Percentiles rank a stretch among this genome's conserved stretches.
Evolutionary conservation across 2,329 filamentous ascomycete species (phyloP).

Genomic region (Fonsecaea nubica): DNA sequence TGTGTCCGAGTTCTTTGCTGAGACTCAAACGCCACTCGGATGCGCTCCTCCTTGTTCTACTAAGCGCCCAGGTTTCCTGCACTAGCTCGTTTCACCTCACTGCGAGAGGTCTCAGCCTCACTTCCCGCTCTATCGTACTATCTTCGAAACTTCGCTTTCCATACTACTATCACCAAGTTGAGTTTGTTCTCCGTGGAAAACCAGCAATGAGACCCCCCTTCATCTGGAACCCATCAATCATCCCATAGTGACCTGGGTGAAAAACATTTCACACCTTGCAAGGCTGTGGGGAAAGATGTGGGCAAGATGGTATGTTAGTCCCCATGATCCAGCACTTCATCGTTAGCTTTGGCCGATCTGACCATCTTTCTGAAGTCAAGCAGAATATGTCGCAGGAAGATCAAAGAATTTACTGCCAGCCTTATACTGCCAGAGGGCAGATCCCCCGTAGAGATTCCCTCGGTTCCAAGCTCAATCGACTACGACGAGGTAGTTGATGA

Average conservation of each 20-base stretch:
- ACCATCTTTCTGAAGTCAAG: slow-evolving; percentile 2
- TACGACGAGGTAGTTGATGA: neutral
- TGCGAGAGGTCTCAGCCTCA: neutral
- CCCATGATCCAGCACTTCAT: neutral
- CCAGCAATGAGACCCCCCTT: neutral
- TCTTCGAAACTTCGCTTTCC: neutral
- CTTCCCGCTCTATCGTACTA: neutral
- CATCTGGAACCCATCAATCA: neutral
- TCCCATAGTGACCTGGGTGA: neutral
- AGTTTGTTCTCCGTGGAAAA: neutral
- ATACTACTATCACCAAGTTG: neutral
- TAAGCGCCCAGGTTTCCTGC: neutral
- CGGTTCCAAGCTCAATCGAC: neutral
- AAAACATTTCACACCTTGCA: neutral
- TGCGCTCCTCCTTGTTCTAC: neutral
- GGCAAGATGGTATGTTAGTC: neutral
- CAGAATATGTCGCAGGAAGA: neutral
- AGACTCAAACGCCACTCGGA: neutral
- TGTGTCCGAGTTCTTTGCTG: neutral
- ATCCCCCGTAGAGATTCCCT: neutral
- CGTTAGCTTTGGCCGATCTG: neutral
- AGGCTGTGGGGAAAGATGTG: neutral
- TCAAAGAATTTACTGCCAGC: neutral
- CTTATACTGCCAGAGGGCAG: neutral
- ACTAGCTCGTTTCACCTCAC: neutral